These are phyloP conservation scores for Brassica carinata DNA, from an alignment of 345 rosid genomes.

Conservation along the genomic window DNA sequence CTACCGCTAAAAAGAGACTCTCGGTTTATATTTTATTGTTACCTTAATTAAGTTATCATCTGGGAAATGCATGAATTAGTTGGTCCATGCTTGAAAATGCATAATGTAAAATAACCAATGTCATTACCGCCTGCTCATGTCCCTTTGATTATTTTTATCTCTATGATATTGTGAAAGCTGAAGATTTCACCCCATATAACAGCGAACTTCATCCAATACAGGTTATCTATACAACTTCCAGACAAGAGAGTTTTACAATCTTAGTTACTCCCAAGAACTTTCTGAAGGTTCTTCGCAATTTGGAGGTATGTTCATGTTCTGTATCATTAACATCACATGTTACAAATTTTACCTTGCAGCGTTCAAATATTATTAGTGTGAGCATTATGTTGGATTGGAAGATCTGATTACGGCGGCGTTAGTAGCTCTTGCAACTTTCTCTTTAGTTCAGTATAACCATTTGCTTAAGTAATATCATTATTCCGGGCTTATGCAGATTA, in stretches of 20 bases:
- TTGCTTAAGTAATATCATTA: not conserved
- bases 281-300: slow-evolving; percentile 80
- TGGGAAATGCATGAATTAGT: slow-evolving; percentile 13
- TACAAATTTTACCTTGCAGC: not conserved
- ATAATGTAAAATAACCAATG: slow-evolving; percentile 19
- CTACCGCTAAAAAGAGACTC: not conserved
- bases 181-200: slow-evolving; percentile 16
- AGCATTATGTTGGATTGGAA: not conserved
- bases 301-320: slow-evolving; percentile 67
- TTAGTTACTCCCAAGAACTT: slow-evolving; percentile 84
- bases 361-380: not conserved
- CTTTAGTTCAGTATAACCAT: slow-evolving; percentile 10
- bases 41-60: not conserved
- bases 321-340: not conserved
- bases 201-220: slow-evolving; percentile 34
- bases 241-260: slow-evolving; percentile 89
- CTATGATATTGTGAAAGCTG: slow-evolving; percentile 21
- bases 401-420: slow-evolving; percentile 2
- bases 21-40: slow-evolving; percentile 1
- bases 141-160: slow-evolving; percentile 4
- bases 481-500: slow-evolving; percentile 62
- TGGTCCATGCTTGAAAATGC: slow-evolving; percentile 8
- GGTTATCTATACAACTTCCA: slow-evolving; percentile 90
- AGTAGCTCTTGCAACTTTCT: slow-evolving; percentile 18
- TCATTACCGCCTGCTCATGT: not conserved